phyloP scores from a whole-genome alignment of 2,329 filamentous ascomycete species.

The Corynespora cassiicola region DNA sequence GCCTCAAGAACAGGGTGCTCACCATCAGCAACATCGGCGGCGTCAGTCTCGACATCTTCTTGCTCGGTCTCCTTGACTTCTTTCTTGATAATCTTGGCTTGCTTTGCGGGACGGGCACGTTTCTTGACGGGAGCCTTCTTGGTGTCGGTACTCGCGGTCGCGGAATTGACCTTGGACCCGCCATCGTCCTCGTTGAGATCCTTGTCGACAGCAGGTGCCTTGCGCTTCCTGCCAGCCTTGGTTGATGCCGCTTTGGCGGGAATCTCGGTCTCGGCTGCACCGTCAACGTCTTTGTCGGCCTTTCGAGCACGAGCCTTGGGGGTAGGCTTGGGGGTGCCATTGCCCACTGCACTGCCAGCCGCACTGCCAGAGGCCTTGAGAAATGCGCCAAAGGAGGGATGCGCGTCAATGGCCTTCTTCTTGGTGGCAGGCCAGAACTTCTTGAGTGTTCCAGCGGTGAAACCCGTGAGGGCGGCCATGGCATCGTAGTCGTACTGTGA shows the following conservation, averaged over 20 bases:
- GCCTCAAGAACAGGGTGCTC: too few relatives aligned
- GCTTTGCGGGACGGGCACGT: constrained; percentile 14
- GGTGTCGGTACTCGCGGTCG: constrained; percentile 5
- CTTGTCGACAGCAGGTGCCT: not conserved
- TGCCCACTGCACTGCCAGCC: constrained; percentile 2
- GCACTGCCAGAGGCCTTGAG: constrained; percentile 17
- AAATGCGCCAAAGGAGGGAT: constrained; percentile 31
- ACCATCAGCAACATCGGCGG: not conserved
- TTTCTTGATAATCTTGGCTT: constrained; percentile 3
- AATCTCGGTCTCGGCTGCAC: not conserved
- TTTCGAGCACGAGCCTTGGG: constrained; percentile 8
- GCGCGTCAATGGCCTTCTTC: constrained; percentile 32
- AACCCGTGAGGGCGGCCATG: constrained; percentile 34
- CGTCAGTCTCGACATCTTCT: not conserved
- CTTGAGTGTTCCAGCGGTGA: constrained; percentile 37
- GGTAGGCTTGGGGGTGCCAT: constrained; percentile 7
- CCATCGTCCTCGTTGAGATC: constrained; percentile 3
- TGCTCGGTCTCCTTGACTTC: constrained; percentile 1
- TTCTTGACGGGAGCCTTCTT: constrained; percentile 17
- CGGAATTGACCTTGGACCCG: constrained; percentile 1
- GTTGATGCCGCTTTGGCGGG: constrained; percentile 3
- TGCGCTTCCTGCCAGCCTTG: constrained; percentile 27
- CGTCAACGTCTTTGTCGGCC: not conserved
- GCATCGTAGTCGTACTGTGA: constrained; percentile 35
- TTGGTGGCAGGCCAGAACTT: constrained; percentile 43